Evolutionary conservation across 225 moss, liverwort and hornwort species (phyloP).

Genomic region (Marchantia polymorpha): DNA sequence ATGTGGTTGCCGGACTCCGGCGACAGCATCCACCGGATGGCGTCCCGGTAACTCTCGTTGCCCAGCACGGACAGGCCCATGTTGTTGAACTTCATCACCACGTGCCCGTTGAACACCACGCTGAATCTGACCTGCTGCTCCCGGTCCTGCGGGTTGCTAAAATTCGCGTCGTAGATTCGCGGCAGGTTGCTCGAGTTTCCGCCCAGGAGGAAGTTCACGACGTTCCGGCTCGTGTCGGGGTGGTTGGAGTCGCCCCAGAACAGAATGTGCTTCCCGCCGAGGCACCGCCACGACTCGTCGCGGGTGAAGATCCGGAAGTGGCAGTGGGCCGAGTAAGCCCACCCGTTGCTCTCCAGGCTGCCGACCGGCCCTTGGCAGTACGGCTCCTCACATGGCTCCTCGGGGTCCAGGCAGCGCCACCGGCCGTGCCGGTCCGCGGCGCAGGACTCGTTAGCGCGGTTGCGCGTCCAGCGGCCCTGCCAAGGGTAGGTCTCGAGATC

Average conservation of each 20-base stretch:
- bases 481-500: conserved; percentile 27
- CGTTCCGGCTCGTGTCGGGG: conserved; percentile 33
- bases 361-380: conserved; percentile 35
- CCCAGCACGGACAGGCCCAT: conserved; percentile 26
- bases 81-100: conserved; percentile 20
- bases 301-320: conserved; percentile 26
- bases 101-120: conserved; percentile 30
- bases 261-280: conserved; percentile 23
- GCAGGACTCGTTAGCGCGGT: conserved; percentile 23
- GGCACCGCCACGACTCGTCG: conserved; percentile 33
- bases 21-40: background rate
- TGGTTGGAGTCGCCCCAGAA: conserved; percentile 46
- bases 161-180: conserved; percentile 10
- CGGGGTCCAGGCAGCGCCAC: conserved; percentile 24
- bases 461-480: conserved; percentile 35
- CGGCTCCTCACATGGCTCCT: conserved; percentile 19
- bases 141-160: conserved; percentile 19
- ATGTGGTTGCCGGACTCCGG: conserved; percentile 2
- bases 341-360: conserved; percentile 38
- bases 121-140: conserved; percentile 23
- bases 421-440: conserved; percentile 18
- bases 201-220: conserved; percentile 34
- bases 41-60: background rate
- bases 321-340: conserved; percentile 39
- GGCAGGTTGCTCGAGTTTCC: conserved; percentile 9